These are phyloP conservation scores for Esteya vermicola DNA, from an alignment of 2,329 filamentous ascomycete genomes.

Conservation along the genomic window DNA sequence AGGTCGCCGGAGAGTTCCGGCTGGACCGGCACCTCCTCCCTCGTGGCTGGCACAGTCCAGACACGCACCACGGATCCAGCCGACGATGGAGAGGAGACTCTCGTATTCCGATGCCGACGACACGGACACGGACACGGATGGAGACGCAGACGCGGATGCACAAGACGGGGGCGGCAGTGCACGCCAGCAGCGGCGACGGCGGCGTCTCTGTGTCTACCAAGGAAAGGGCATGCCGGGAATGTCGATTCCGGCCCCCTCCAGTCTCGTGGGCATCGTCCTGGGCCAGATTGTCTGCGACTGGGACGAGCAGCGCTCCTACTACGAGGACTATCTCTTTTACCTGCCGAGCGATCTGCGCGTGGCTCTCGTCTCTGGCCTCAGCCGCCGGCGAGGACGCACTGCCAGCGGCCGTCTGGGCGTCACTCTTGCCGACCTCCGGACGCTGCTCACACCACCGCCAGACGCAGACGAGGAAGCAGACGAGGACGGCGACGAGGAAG, in stretches of 20 bases:
- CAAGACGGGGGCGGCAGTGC: too few species aligned
- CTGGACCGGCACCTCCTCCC: slow-evolving; percentile 43
- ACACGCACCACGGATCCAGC: slow-evolving; percentile 14
- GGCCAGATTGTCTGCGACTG: slow-evolving; percentile 37
- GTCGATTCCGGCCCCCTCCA: slow-evolving; percentile 27
- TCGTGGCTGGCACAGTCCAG: slow-evolving; percentile 35
- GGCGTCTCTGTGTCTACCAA: too few species aligned
- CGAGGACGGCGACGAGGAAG: slow-evolving; percentile 12
- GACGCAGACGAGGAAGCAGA: slow-evolving; percentile 7
- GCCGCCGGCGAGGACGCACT: slow-evolving; percentile 24
- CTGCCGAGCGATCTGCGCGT: slow-evolving; percentile 38
- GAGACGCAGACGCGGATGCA: neutral
- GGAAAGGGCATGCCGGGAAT: slow-evolving; percentile 34
- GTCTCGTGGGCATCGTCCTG: slow-evolving; percentile 37
- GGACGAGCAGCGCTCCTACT: slow-evolving; percentile 39
- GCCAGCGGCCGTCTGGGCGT: slow-evolving; percentile 22
- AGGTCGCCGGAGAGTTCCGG: slow-evolving; percentile 32
- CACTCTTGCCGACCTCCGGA: slow-evolving; percentile 33
- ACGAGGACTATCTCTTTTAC: slow-evolving; percentile 40
- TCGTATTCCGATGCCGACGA: too few species aligned
- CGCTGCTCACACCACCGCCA: slow-evolving; percentile 25
- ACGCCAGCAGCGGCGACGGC: too few species aligned
- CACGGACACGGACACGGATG: too few species aligned
- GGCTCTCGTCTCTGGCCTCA: slow-evolving; percentile 36
- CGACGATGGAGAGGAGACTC: too few species aligned